phyloP scores from a whole-genome alignment of 2,329 filamentous ascomycete genomes.

The Truncatella angustata region DNA sequence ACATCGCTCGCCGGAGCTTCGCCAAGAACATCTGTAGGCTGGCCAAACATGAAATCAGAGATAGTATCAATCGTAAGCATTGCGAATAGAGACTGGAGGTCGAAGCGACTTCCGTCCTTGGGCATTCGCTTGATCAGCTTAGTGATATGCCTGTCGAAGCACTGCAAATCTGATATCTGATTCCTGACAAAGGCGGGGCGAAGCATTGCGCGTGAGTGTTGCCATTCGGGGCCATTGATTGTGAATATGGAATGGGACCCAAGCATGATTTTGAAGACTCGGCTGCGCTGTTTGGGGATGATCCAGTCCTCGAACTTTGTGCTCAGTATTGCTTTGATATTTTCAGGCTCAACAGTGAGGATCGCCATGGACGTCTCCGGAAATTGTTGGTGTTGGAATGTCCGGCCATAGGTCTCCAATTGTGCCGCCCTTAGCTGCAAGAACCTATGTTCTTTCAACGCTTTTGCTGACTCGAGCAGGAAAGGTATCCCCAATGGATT shows the following conservation, averaged over 20 bases:
- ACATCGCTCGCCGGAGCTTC: slow-evolving; percentile 33
- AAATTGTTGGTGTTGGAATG: slow-evolving; percentile 21
- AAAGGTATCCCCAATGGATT: slow-evolving; percentile 24
- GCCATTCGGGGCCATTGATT: slow-evolving; percentile 52
- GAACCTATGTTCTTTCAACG: slow-evolving; percentile 16
- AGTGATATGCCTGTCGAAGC: slow-evolving; percentile 67
- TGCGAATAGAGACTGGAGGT: slow-evolving; percentile 64
- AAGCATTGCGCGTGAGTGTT: slow-evolving; percentile 49
- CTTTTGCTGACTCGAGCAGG: slow-evolving; percentile 18
- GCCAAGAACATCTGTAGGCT: slow-evolving; percentile 39
- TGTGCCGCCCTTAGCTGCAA: slow-evolving; percentile 14
- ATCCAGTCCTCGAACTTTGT: slow-evolving; percentile 44
- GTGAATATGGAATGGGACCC: slow-evolving; percentile 54
- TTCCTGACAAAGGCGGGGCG: slow-evolving; percentile 52
- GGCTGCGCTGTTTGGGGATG: slow-evolving; percentile 35
- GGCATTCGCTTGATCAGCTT: slow-evolving; percentile 60
- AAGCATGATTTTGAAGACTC: slow-evolving; percentile 40
- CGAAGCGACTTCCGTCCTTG: slow-evolving; percentile 50
- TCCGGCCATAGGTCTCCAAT: slow-evolving; percentile 18
- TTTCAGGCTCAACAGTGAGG: slow-evolving; percentile 24
- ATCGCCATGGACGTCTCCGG: slow-evolving; percentile 16
- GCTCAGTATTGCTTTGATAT: slow-evolving; percentile 11
- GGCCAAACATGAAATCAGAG: slow-evolving; percentile 61
- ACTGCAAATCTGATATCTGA: slow-evolving; percentile 64
- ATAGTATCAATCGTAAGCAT: slow-evolving; percentile 65